Percentiles rank a stretch among this genome's conserved stretches.
Evolutionary conservation across 176 grass and related monocot species (phyloP).

Genomic region (bread wheat (Triticum aestivum)): IWGSC_CS_RefSeq_v2.1 NC_057803.1:695633674-695634173

Average conservation of each 20-base stretch:
- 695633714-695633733: slow-evolving; percentile 58
- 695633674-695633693: slow-evolving; percentile 76
- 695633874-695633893: slow-evolving; percentile 34
- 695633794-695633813: slow-evolving; percentile 29
- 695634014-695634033: background rate
- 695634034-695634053: background rate
- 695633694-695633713: slow-evolving; percentile 36
- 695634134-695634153: slow-evolving; percentile 48
- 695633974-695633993: background rate
- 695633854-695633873: background rate
- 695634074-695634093: slow-evolving; percentile 65
- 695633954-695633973: background rate
- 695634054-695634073: slow-evolving; percentile 52
- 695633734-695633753: slow-evolving; percentile 89
- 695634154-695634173: background rate
- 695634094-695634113: background rate
- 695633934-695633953: background rate
- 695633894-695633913: slow-evolving; percentile 49
- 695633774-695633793: slow-evolving; percentile 55
- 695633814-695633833: background rate
- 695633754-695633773: slow-evolving; percentile 95
- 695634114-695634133: background rate
- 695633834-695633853: background rate
- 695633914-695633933: background rate
- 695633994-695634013: slow-evolving; percentile 3